phyloP scores from a whole-genome alignment of 306 rosid species.

The Comarum palustre region DNA sequence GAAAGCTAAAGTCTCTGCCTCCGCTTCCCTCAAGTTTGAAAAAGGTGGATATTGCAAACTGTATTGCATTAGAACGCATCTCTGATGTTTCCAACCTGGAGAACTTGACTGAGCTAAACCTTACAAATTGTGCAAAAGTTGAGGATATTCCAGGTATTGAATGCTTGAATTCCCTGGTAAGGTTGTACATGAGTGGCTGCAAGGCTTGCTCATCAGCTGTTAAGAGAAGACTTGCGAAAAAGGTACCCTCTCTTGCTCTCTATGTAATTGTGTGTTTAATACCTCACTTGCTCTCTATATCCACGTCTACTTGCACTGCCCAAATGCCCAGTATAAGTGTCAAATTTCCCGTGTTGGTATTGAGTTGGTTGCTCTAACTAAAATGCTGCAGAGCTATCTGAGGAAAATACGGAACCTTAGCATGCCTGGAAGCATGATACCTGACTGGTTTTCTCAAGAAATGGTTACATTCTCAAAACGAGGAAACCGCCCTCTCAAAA shows the following conservation, averaged over 20 bases:
- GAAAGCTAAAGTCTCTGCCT: slow-evolving; percentile 48
- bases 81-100: slow-evolving; percentile 49
- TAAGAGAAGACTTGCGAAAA: slow-evolving; percentile 40
- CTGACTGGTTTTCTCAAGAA: slow-evolving; percentile 51
- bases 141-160: slow-evolving; percentile 63
- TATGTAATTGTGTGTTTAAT: too few relatives aligned
- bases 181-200: slow-evolving; percentile 51
- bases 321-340: too few relatives aligned
- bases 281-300: too few relatives aligned
- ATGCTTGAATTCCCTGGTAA: slow-evolving; percentile 51
- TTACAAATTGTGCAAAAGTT: slow-evolving; percentile 53
- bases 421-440: slow-evolving; percentile 60
- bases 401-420: slow-evolving; percentile 48
- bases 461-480: slow-evolving; percentile 36
- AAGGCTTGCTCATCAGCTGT: slow-evolving; percentile 37
- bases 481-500: slow-evolving; percentile 39
- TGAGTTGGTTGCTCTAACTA: too few relatives aligned
- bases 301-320: slow-evolving; percentile 4
- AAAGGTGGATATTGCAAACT: slow-evolving; percentile 41
- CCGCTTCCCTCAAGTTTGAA: slow-evolving; percentile 62
- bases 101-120: slow-evolving; percentile 41
- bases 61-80: slow-evolving; percentile 41
- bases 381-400: slow-evolving; percentile 50
- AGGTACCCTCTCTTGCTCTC: slow-evolving; percentile 35
- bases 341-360: too few relatives aligned